Base-by-base conservation (phyloP, 768 basidiomycete species). In the Boletus reticulatus region DNA sequence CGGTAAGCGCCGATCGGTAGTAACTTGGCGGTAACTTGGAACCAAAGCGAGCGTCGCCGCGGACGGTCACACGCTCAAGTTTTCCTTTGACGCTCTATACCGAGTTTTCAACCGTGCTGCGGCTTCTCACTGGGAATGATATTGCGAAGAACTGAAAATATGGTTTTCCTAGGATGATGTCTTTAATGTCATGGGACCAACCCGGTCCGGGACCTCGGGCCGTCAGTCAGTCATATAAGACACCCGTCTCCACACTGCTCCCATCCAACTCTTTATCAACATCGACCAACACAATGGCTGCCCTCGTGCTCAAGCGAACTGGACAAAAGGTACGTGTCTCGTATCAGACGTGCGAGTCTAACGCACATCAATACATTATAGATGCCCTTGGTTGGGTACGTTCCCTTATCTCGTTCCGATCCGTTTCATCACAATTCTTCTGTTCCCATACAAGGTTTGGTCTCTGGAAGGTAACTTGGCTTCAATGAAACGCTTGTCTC, bases 301-400 rank as follows among this genome's bases (percentile, higher is more conserved):
- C 80, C 51, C 59, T 84, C 68, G 69, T 73, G 20, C 71, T 88
- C 67, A 82, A 82, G 68, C 75, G 83, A 62, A 88, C 84, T 43
- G 80, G 78, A 17, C 78, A 80, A 57, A 81, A 85, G 80, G 87
- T 79, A 54, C 20, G 68, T 43, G 41, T 27, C 46, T 11, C 16
- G 20, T 22, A 37, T 43, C 36, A 20, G n/a, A 19, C 24, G 4
- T 22, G 5, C 29, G 11, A 51, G 48, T 46, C 46, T 37, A 34
- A 57, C 41, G 12, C 20, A 27, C 10, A 46, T 46, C 38, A 14
- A 47, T 34, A 59, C 50, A n/a, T 49, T 38, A 53, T 43, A 88
- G 86, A 88, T 88, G 86, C 86, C 86, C 65, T 71, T 83, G 43
- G 80, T 88, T 49, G 86, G 86, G 86, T 87, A 55, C 46, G 63